Evolutionary conservation across 768 basidiomycete species (phyloP).

Genomic region (Lactarius indigo): DNA sequence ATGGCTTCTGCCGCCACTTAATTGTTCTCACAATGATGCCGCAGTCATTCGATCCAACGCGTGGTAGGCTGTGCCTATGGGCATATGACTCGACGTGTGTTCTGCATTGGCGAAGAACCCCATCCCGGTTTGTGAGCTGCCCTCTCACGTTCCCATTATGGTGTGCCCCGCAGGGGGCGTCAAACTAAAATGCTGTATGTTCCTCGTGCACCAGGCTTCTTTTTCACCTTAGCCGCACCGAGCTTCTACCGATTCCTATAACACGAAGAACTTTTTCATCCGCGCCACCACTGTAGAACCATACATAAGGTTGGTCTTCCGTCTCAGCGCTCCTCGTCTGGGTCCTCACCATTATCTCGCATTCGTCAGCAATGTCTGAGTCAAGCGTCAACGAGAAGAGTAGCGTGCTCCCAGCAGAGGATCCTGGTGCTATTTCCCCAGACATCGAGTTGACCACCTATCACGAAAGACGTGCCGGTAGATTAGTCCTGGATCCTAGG

Average conservation of each 20-base stretch:
- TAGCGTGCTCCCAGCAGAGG: neutral
- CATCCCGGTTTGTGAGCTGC: neutral
- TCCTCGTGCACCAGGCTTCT: neutral
- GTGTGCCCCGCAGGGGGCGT: neutral
- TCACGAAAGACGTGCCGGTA: constrained; percentile 54
- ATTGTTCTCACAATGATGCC: neutral
- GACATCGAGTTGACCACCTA: constrained; percentile 39
- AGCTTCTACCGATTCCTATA: neutral
- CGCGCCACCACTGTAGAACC: neutral
- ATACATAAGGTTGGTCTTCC: neutral
- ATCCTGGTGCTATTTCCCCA: neutral
- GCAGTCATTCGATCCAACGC: neutral
- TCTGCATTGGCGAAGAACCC: neutral
- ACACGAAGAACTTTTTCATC: neutral
- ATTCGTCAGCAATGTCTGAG: neutral
- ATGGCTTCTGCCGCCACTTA: neutral
- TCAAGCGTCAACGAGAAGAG: constrained; percentile 8
- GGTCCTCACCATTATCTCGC: neutral
- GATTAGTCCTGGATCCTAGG: constrained; percentile 61
- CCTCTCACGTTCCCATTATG: neutral
- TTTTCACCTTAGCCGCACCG: neutral
- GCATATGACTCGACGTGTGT: neutral
- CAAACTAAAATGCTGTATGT: neutral
- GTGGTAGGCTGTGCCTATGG: neutral
- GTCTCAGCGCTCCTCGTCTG: neutral